phyloP scores from a whole-genome alignment of 1,284 basidiomycete genomes.

The Malassezia slooffiae region DNA sequence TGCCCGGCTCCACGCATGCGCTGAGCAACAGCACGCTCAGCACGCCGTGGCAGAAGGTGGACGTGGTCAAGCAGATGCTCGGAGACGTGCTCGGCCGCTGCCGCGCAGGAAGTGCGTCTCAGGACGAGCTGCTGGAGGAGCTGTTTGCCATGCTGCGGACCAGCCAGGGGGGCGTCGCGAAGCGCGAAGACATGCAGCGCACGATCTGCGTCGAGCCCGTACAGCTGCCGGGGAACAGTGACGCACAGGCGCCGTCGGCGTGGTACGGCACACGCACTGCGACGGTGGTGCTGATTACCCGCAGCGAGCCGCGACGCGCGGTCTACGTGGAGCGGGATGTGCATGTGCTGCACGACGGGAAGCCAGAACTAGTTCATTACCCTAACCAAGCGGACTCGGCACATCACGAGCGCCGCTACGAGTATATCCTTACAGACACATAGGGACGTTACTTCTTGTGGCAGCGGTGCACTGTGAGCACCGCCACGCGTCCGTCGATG shows the following conservation, averaged over 20 bases:
- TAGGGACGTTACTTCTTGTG: neutral
- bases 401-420: slow-evolving; percentile 9
- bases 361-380: too few relatives aligned
- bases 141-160: slow-evolving; percentile 6
- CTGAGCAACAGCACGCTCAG: slow-evolving; percentile 11
- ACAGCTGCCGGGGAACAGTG: slow-evolving; percentile 1
- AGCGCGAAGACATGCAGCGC: slow-evolving; percentile 2
- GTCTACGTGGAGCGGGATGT: slow-evolving; percentile 10
- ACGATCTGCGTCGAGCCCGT: slow-evolving; percentile 7
- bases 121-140: neutral
- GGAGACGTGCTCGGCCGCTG: slow-evolving; percentile 2
- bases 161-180: neutral
- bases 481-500: slow-evolving; percentile 37
- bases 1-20: neutral
- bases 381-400: too few relatives aligned
- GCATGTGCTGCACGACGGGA: neutral
- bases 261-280: slow-evolving; percentile 16
- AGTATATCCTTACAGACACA: slow-evolving; percentile 1
- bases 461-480: slow-evolving; percentile 31
- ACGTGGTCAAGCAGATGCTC: neutral
- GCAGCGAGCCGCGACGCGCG: slow-evolving; percentile 3
- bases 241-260: neutral
- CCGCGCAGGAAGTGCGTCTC: neutral
- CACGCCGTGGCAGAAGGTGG: slow-evolving; percentile 12
- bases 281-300: slow-evolving; percentile 9